Conservation (phyloP, 2,329 filamentous ascomycete genomes). For the Verticillium albo-atrum region DNA sequence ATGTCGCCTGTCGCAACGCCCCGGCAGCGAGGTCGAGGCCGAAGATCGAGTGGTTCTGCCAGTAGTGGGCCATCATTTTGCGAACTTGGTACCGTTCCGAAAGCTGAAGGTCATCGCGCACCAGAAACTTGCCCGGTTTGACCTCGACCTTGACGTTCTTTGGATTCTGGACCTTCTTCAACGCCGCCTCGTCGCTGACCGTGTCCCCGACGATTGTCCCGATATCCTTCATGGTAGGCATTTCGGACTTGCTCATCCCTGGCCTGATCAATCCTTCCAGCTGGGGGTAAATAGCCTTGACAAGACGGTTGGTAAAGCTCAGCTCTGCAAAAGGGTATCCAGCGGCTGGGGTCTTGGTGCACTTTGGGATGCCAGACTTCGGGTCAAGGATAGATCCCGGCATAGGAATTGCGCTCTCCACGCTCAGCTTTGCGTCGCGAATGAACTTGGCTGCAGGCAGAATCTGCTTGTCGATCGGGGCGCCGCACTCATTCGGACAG, state of each 20-base stretch:
- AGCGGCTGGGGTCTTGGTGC: constrained; percentile 12
- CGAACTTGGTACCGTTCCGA: constrained; percentile 30
- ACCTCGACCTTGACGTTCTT: constrained; percentile 30
- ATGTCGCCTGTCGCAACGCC: constrained; percentile 61
- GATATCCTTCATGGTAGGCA: constrained; percentile 45
- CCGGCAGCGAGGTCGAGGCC: constrained; percentile 62
- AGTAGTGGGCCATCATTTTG: constrained; percentile 57
- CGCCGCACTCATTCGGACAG: constrained; percentile 46
- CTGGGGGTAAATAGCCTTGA: constrained; percentile 40
- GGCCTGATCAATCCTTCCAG: constrained; percentile 34
- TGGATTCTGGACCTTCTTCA: not conserved
- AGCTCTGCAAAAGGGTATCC: constrained; percentile 19
- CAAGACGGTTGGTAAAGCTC: constrained; percentile 54
- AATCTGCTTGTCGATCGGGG: constrained; percentile 48
- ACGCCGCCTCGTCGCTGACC: constrained; percentile 26
- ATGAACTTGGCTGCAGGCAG: constrained; percentile 60
- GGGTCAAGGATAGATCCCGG: constrained; percentile 62
- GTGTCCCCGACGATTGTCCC: constrained; percentile 43
- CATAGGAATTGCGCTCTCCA: constrained; percentile 48
- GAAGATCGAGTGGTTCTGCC: constrained; percentile 44
- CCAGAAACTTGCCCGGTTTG: not conserved
- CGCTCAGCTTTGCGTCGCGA: constrained; percentile 46
- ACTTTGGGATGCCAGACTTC: constrained; percentile 43
- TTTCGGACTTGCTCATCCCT: constrained; percentile 10
- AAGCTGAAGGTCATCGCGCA: not conserved